These are phyloP conservation scores for Cryptococcus depauperatus DNA, from an alignment of 1,284 basidiomycete species.

Conservation along the genomic window DNA sequence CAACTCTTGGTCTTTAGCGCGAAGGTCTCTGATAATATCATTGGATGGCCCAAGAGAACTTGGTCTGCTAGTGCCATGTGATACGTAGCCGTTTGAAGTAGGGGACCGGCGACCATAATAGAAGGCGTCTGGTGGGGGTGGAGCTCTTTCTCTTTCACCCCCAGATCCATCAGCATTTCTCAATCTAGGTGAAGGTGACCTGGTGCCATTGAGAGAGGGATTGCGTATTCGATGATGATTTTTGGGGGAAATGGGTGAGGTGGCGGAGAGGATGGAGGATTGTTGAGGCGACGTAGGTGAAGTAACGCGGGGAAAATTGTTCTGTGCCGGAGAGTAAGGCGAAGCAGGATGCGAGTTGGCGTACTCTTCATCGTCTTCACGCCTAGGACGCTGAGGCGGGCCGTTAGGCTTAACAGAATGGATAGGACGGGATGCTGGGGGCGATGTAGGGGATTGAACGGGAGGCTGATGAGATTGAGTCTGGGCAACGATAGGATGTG, in stretches of 20 bases:
- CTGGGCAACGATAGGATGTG: no score
- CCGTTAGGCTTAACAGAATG: slow-evolving; percentile 23
- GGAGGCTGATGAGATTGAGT: slow-evolving; percentile 1
- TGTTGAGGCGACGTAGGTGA: no score
- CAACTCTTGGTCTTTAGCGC: slow-evolving; percentile 69
- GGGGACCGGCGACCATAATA: slow-evolving; percentile 53
- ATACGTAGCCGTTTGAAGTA: slow-evolving; percentile 49
- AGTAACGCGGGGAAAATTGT: slow-evolving; percentile 52
- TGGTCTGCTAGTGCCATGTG: slow-evolving; percentile 19
- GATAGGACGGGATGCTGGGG: slow-evolving; percentile 2
- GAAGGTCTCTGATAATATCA: slow-evolving; percentile 68
- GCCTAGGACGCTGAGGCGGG: slow-evolving; percentile 55
- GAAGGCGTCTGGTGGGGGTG: slow-evolving; percentile 53
- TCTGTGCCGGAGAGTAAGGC: slow-evolving; percentile 20
- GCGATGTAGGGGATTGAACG: slow-evolving; percentile 3
- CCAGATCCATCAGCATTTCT: slow-evolving; percentile 21
- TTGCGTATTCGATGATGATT: slow-evolving; percentile 32
- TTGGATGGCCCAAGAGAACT: slow-evolving; percentile 52
- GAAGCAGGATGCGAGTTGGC: slow-evolving; percentile 46
- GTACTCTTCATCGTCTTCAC: slow-evolving; percentile 58
- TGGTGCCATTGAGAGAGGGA: slow-evolving; percentile 33
- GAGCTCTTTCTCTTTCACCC: slow-evolving; percentile 21
- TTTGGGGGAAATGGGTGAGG: slow-evolving; percentile 20
- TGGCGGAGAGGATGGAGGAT: no score
- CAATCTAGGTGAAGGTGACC: slow-evolving; percentile 34